Percentiles rank a stretch among this genome's conserved stretches.
Conservation (phyloP, 495 filamentous ascomycete genomes). For the Podospora sp. region DNA sequence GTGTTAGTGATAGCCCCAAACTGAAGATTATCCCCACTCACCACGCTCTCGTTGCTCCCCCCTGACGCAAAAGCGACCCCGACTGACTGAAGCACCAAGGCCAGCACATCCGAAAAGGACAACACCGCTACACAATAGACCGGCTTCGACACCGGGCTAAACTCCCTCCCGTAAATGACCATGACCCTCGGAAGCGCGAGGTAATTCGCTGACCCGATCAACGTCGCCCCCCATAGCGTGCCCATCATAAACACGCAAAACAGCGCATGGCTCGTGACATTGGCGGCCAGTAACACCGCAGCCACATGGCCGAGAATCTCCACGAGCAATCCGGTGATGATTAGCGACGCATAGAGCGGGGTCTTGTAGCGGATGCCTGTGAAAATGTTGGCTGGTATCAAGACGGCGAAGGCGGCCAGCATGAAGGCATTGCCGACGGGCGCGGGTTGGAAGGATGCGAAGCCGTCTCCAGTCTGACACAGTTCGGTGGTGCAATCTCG, state of each 20-base stretch:
- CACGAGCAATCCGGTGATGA: conserved; percentile 39
- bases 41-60: conserved; percentile 23
- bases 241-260: conserved; percentile 45
- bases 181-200: conserved; percentile 42
- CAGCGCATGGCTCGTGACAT: conserved; percentile 28
- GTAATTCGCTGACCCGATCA: conserved; percentile 42
- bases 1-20: conserved; percentile 19
- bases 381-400: conserved; percentile 40
- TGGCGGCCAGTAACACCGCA: conserved; percentile 37
- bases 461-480: conserved; percentile 27
- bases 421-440: conserved; percentile 40
- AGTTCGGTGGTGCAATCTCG: conserved; percentile 20
- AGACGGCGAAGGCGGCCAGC: conserved; percentile 42
- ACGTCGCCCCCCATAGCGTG: conserved; percentile 42
- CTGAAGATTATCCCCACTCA: conserved; percentile 4
- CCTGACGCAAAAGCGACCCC: conserved; percentile 34
- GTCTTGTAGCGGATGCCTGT: conserved; percentile 43
- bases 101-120: conserved; percentile 33
- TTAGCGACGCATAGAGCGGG: conserved; percentile 33
- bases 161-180: conserved; percentile 44
- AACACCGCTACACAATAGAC: conserved; percentile 37
- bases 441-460: conserved; percentile 33
- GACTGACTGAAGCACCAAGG: conserved; percentile 41
- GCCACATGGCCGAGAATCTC: conserved; percentile 47
- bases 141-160: conserved; percentile 33